A percentile compares a stretch with the other conserved stretches of the same genome.
Conservation (phyloP, 345 rosid species). For the Aquilaria sinensis region DNA sequence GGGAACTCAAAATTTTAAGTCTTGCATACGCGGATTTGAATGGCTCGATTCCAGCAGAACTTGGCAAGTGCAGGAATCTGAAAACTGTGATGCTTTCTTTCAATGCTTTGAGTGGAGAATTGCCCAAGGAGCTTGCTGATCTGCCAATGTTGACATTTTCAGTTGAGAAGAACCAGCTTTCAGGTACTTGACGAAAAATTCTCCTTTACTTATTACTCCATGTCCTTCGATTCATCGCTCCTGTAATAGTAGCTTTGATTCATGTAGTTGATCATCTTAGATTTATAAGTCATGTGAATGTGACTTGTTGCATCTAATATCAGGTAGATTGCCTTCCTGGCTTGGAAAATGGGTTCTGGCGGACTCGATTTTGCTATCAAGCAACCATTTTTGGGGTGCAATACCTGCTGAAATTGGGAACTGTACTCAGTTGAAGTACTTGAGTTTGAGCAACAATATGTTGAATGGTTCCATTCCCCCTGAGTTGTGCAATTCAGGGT, state of each 20-base stretch:
- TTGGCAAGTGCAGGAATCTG: constrained; percentile 59
- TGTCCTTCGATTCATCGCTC: no score
- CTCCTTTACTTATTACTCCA: no score
- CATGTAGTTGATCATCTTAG: no score
- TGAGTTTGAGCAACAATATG: constrained; percentile 53
- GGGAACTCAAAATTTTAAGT: constrained; percentile 42
- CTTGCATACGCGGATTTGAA: constrained; percentile 52
- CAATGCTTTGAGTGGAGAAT: constrained; percentile 57
- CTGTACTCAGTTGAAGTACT: constrained; percentile 47
- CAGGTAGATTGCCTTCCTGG: constrained; percentile 60
- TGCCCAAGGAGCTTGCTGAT: constrained; percentile 60
- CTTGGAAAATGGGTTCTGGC: constrained; percentile 56
- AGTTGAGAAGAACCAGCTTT: constrained; percentile 67
- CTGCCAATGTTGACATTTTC: constrained; percentile 59
- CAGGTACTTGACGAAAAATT: constrained; percentile 17
- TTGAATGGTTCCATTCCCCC: constrained; percentile 56
- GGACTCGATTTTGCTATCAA: constrained; percentile 54
- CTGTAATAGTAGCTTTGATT: no score
- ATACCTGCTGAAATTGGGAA: constrained; percentile 58
- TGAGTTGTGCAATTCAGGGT: constrained; percentile 62
- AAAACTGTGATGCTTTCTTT: constrained; percentile 62
- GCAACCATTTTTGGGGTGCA: constrained; percentile 47
- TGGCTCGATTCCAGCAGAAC: constrained; percentile 68
- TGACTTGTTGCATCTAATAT: no score
- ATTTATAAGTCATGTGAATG: no score